A percentile compares a stretch with the other conserved stretches of the same genome.
Conservation (phyloP, 2,329 filamentous ascomycete species). For the Ampelomyces quisqualis region DNA sequence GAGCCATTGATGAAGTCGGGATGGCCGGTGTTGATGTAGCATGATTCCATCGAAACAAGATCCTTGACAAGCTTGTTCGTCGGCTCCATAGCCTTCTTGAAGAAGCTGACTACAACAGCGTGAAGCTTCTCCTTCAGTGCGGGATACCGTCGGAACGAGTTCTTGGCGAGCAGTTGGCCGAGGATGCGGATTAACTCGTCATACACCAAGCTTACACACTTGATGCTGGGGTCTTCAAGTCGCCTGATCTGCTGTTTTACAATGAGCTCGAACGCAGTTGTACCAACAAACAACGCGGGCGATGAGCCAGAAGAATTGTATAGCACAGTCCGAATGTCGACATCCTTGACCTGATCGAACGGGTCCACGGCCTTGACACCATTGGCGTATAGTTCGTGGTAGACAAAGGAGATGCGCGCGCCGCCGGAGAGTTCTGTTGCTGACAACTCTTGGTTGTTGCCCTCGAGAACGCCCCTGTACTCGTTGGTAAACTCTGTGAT, state of each 20-base stretch:
- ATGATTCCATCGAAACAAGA: constrained; percentile 90
- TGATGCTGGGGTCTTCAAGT: constrained; percentile 91
- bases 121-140: constrained; percentile 95
- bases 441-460: constrained; percentile 94
- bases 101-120: constrained; percentile 85
- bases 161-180: constrained; percentile 82
- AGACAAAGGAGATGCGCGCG: constrained; percentile 98
- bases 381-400: constrained; percentile 97
- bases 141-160: constrained; percentile 91
- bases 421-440: constrained; percentile 93
- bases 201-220: constrained; percentile 96
- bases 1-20: constrained; percentile 97
- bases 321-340: constrained; percentile 93
- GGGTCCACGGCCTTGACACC: constrained; percentile 97
- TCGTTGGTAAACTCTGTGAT: constrained; percentile 99
- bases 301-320: constrained; percentile 99
- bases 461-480: constrained; percentile 92
- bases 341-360: constrained; percentile 95
- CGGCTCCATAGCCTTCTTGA: constrained; percentile 97
- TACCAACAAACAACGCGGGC: constrained; percentile 93
- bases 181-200: constrained; percentile 97
- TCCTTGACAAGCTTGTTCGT: constrained; percentile 96
- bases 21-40: constrained; percentile 98
- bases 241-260: constrained; percentile 99
- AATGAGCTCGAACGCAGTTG: constrained; percentile 96